Evolutionary conservation across 306 rosid species (phyloP).

Genomic region (Casuarina equisetifolia): DNA sequence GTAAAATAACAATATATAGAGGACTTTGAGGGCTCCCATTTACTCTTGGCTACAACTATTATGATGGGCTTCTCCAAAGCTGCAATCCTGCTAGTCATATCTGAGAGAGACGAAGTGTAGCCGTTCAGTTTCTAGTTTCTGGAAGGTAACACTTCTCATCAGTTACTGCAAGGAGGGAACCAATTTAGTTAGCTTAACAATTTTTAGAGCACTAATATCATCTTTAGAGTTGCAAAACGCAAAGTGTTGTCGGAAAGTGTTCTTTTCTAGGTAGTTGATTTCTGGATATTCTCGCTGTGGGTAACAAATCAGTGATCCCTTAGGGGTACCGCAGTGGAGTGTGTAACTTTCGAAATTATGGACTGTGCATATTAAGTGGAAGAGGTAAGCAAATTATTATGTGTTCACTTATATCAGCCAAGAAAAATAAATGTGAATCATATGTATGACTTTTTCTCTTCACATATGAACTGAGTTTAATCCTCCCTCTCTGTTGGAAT

Average conservation of each 20-base stretch:
- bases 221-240: background rate
- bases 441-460: background rate
- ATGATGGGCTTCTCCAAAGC: too few relatives aligned
- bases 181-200: background rate
- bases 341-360: background rate
- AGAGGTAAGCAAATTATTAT: background rate
- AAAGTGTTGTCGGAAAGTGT: too few relatives aligned
- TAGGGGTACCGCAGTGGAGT: background rate
- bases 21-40: too few relatives aligned
- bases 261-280: background rate
- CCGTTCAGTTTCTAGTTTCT: background rate
- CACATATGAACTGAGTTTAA: too few relatives aligned
- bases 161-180: background rate
- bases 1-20: too few relatives aligned
- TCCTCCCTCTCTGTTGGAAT: background rate
- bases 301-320: background rate
- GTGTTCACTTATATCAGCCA: background rate
- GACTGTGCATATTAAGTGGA: background rate
- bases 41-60: too few relatives aligned
- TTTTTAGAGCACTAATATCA: background rate
- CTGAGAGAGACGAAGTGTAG: background rate
- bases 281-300: background rate
- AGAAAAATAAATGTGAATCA: background rate
- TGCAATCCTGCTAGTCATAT: background rate
- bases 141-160: background rate